Evolutionary conservation across 106 monocot genomes (phyloP).

Genomic region (Chionographis japonica): DNA sequence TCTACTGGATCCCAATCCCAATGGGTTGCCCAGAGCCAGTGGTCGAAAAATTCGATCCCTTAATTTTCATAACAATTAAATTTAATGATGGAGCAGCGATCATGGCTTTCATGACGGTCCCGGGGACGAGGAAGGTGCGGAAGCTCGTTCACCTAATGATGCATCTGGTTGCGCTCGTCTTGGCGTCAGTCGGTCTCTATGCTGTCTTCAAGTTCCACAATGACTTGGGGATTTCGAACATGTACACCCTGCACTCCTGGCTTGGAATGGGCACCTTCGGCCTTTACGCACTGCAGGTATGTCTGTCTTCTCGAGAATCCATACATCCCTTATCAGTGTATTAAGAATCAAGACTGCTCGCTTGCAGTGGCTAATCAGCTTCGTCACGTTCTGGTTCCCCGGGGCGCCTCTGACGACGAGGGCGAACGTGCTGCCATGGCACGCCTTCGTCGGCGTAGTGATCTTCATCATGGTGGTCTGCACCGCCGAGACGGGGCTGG

Average conservation of each 20-base stretch:
- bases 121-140: neutral
- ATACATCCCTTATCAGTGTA: too few species aligned
- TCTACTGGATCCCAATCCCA: too few species aligned
- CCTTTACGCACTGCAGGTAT: constrained; percentile 13
- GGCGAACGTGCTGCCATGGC: constrained; percentile 24
- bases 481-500: constrained; percentile 28
- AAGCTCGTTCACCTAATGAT: constrained; percentile 8
- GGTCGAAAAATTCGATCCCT: too few species aligned
- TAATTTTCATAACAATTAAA: too few species aligned
- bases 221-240: neutral
- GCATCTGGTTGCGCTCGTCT: constrained; percentile 3
- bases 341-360: too few species aligned
- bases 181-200: constrained; percentile 4
- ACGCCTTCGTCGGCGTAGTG: constrained; percentile 20
- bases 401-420: constrained; percentile 6
- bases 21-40: too few species aligned
- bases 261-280: constrained; percentile 11
- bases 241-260: constrained; percentile 18
- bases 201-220: constrained; percentile 16
- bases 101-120: constrained; percentile 14
- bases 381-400: constrained; percentile 19
- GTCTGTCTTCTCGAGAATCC: too few species aligned
- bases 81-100: constrained; percentile 4
- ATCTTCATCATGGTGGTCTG: constrained; percentile 27
- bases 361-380: constrained; percentile 27